These are phyloP conservation scores for Aspergillus nomiae DNA, from an alignment of 2,329 filamentous ascomycete species.

Conservation along the genomic window DNA sequence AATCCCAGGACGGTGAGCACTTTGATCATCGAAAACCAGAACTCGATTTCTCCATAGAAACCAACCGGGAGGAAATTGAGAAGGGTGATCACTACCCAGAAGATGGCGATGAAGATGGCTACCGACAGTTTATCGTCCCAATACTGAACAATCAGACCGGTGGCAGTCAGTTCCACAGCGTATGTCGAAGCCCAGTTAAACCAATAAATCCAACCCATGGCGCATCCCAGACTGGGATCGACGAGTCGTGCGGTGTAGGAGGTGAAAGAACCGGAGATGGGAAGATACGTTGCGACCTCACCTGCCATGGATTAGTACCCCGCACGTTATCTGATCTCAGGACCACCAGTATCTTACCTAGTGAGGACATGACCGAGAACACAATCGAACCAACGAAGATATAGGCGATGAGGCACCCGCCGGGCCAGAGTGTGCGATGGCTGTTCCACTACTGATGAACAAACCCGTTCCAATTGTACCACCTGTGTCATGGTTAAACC, in stretches of 20 bases:
- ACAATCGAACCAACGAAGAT: slow-evolving; percentile 70
- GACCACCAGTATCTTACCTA: slow-evolving; percentile 28
- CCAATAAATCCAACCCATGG: slow-evolving; percentile 82
- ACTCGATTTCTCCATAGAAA: slow-evolving; percentile 73
- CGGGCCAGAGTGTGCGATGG: slow-evolving; percentile 64
- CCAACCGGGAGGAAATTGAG: slow-evolving; percentile 71
- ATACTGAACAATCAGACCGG: slow-evolving; percentile 73
- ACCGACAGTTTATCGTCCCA: slow-evolving; percentile 65
- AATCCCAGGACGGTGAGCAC: slow-evolving; percentile 75
- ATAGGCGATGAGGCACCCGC: slow-evolving; percentile 68
- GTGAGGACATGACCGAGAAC: slow-evolving; percentile 70
- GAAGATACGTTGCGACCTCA: slow-evolving; percentile 76
- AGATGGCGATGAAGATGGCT: slow-evolving; percentile 71
- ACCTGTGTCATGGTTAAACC: slow-evolving; percentile 28
- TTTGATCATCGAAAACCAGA: slow-evolving; percentile 73
- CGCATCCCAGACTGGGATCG: slow-evolving; percentile 69
- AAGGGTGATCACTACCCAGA: slow-evolving; percentile 69
- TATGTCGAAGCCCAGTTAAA: slow-evolving; percentile 75
- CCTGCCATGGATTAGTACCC: slow-evolving; percentile 15
- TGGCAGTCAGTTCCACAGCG: slow-evolving; percentile 69
- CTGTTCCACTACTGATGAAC: slow-evolving; percentile 67
- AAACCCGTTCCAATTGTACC: slow-evolving; percentile 72
- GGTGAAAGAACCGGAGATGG: slow-evolving; percentile 73
- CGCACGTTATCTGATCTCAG: neutral
- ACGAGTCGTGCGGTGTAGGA: slow-evolving; percentile 78